Conservation (phyloP, 176 grass and related monocot species). For the Carex cristatella region DNA sequence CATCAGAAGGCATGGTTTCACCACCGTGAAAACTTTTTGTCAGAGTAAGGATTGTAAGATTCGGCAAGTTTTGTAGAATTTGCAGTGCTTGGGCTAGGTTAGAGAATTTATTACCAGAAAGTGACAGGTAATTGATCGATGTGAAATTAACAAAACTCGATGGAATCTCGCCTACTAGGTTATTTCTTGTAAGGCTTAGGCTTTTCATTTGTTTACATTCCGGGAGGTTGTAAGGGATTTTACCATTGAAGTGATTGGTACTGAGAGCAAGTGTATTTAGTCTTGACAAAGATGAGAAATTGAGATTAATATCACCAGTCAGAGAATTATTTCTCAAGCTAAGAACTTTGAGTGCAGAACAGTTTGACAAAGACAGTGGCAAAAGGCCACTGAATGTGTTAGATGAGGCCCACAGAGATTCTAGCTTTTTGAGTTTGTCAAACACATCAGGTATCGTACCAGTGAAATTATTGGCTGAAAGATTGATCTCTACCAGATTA, state of each 20-base stretch:
- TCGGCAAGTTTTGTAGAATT: conserved; percentile 67
- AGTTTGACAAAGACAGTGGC: conserved; percentile 54
- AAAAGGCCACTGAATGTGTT: conserved; percentile 53
- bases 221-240: conserved; percentile 40
- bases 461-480: conserved; percentile 59
- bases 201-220: conserved; percentile 46
- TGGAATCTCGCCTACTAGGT: conserved; percentile 56
- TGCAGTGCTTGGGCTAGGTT: conserved; percentile 60
- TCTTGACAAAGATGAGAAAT: conserved; percentile 38
- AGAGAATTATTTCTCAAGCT: conserved; percentile 76
- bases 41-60: conserved; percentile 53
- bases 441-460: conserved; percentile 71
- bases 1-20: conserved; percentile 49
- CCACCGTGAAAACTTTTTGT: conserved; percentile 66
- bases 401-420: conserved; percentile 35
- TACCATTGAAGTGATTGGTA: conserved; percentile 46
- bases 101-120: conserved; percentile 66
- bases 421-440: conserved; percentile 42
- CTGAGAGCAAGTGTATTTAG: conserved; percentile 63
- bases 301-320: conserved; percentile 31
- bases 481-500: conserved; percentile 52
- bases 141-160: conserved; percentile 51
- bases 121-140: conserved; percentile 53
- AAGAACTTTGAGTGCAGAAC: conserved; percentile 39
- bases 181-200: conserved; percentile 76